Conservation (phyloP, 2,329 filamentous ascomycete genomes). For the Aspergillus sp. region DNA sequence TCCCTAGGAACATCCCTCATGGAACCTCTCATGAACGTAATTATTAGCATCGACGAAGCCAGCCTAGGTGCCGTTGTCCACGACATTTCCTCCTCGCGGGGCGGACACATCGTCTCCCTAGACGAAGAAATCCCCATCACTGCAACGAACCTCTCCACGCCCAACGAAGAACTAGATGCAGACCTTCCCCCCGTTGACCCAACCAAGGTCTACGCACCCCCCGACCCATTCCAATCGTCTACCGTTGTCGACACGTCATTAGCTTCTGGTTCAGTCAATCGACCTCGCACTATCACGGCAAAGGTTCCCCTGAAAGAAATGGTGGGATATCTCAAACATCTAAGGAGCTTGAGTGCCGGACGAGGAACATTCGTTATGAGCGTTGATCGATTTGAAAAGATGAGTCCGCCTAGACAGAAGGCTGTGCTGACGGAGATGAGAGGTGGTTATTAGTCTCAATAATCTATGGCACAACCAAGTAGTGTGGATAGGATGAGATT, state of each 20-base stretch:
- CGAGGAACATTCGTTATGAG: constrained; percentile 75
- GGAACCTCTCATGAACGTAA: constrained; percentile 90
- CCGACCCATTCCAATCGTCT: constrained; percentile 68
- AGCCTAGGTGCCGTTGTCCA: constrained; percentile 80
- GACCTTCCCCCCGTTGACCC: constrained; percentile 61
- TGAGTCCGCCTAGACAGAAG: constrained; percentile 61
- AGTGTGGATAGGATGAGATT: background rate
- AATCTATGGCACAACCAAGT: background rate
- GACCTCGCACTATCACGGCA: constrained; percentile 70
- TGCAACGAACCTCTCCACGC: constrained; percentile 24
- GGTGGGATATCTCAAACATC: constrained; percentile 87
- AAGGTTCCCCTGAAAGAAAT: constrained; percentile 94
- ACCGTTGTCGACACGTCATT: constrained; percentile 24
- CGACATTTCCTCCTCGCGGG: constrained; percentile 71
- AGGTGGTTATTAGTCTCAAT: constrained; percentile 28
- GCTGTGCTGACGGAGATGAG: constrained; percentile 51
- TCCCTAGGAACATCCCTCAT: constrained; percentile 64
- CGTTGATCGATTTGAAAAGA: constrained; percentile 69
- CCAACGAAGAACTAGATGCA: constrained; percentile 18
- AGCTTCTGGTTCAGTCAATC: constrained; percentile 31
- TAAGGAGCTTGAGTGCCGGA: constrained; percentile 85
- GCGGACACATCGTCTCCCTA: constrained; percentile 72
- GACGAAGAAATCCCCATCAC: constrained; percentile 48
- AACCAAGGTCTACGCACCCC: constrained; percentile 77
- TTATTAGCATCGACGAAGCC: constrained; percentile 80